phyloP scores from a whole-genome alignment of 2,329 filamentous ascomycete species.

The Colletotrichum camelliae region DNA sequence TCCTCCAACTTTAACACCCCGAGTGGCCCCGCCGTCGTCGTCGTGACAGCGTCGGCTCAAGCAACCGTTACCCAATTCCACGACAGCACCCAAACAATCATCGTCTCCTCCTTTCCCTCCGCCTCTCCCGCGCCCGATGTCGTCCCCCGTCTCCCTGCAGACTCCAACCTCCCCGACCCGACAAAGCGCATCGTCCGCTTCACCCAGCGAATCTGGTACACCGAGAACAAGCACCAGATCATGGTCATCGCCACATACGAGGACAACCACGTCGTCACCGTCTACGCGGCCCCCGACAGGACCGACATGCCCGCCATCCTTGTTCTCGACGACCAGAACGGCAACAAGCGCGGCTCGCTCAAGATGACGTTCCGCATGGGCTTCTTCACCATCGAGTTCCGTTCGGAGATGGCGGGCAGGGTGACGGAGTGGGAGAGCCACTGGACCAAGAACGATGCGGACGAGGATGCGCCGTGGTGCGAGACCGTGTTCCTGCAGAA shows the following conservation, averaged over 20 bases:
- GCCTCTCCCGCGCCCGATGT: accelerated
- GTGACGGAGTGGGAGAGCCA: not conserved
- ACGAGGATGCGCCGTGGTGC: not conserved
- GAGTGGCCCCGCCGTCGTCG: not conserved
- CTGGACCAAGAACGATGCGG: not conserved
- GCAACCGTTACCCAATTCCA: not conserved
- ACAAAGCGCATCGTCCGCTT: not conserved
- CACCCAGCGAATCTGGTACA: not conserved
- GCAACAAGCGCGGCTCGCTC: not conserved
- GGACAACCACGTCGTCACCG: not conserved
- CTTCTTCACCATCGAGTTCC: not conserved
- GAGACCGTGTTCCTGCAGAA: not conserved
- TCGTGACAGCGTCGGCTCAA: not conserved
- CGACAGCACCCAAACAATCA: not conserved
- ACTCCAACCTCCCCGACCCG: not conserved
- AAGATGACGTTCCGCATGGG: not conserved
- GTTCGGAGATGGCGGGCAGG: not conserved
- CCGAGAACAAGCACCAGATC: not conserved
- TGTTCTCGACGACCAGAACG: not conserved
- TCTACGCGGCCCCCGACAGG: not conserved
- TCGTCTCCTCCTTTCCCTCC: not conserved
- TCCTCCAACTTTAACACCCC: not conserved
- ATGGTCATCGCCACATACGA: not conserved
- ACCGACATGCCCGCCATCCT: not conserved
- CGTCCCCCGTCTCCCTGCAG: not conserved